Base-by-base conservation (phyloP, 2,329 filamentous ascomycete species). In the Aspergillus brasiliensis region DNA sequence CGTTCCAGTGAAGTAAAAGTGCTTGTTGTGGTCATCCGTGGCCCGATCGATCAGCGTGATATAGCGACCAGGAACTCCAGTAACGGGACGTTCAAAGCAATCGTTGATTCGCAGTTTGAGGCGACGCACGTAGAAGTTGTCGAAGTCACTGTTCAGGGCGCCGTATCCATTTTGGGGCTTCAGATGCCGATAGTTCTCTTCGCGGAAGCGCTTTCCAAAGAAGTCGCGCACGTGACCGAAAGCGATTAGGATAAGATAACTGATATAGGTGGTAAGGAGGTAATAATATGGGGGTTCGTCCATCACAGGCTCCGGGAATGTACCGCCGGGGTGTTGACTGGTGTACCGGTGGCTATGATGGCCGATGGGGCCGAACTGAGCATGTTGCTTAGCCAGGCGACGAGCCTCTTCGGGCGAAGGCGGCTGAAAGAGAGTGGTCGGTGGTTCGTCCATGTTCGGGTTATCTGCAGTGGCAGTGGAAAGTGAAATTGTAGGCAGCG, bases 271-370 rank as follows among this genome's bases (percentile, higher is more conserved):
- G 37, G 95, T 98, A 68, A 99, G 85, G 71, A 99, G 87, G 80
- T 91, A 97, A 83, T 93, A 98, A 81, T 97, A 98, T 17, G 94
- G 92, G 44, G 95, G 94, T 76, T 97, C 94, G 73, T 99, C 95
- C 74, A 97, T 91, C 61, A 98, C 82, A 5, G 94, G 93, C 38
- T 92, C 86, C 48, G 88, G 87, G 60, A 98, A 89, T 40, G 89
- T 86, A 69, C 88, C 86, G 67, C 93, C 94, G 62, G 90, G 87
- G 75, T 96, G 92, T 76, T 90, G 87, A 82, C 93, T 97, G 64
- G 91, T 88, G 80, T 97, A 97, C 73, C 91, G 86, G 78, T 99
- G 94, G 71, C 84, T 89, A 53, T 88, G 85, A 66, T 91, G 89
- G 65, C 88, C 84, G 52, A 98, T 82, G 15, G 94, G 94, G 11